Evolutionary conservation across 352 stramenopile genomes (phyloP), one percentile per base, ranked within the genome.

Genomic region (Globisporangium nunn): DNA sequence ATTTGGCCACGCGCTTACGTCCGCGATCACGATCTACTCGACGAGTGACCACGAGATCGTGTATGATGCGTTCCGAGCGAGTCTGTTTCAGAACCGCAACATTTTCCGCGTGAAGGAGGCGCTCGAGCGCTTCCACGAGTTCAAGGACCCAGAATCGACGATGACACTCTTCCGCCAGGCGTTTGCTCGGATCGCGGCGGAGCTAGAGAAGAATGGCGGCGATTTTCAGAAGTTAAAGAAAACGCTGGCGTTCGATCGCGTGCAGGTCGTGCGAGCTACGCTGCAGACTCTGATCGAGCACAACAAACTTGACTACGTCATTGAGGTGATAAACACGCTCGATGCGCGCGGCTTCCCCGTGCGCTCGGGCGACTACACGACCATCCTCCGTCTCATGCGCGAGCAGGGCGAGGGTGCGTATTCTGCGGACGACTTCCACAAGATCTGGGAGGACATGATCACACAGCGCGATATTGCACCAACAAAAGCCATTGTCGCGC

Each of bases 31-130:
- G 35, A 50, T 66, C 28, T 78, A 76, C 57, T 60, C 59, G 6
- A 58, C 65, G n/a, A 47, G 63, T 11, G 66, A 85, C 46, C 54
- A 54, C 14, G 56, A 54, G 33, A 52, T 85, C 17, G 59, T 66
- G 10, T 86, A 86, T 40, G 59, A 65, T 1, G 74, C 72, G 15
- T 71, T 71, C 53, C 68, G 74, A 65, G 69, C 66, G 14, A 69
- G 77, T 59, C 71, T 78, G 30, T 68, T 72, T 40, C 75, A 85
- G 29, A 64, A 48, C 1, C 40, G 70, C 55, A 50, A 46, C 37
- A 86, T 86, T 52, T 70, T 65, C 47, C 74, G 70, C n/a, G 54
- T 76, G 1, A 58, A 54, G 12, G 71, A 80, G 18, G 73, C 74
- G 2, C 56, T 85, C 30, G 60, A 68, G 31, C 64, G 64, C 14